Conservation (phyloP, 108 stramenopile genomes). For the Pseudonitzschia pungens region DNA sequence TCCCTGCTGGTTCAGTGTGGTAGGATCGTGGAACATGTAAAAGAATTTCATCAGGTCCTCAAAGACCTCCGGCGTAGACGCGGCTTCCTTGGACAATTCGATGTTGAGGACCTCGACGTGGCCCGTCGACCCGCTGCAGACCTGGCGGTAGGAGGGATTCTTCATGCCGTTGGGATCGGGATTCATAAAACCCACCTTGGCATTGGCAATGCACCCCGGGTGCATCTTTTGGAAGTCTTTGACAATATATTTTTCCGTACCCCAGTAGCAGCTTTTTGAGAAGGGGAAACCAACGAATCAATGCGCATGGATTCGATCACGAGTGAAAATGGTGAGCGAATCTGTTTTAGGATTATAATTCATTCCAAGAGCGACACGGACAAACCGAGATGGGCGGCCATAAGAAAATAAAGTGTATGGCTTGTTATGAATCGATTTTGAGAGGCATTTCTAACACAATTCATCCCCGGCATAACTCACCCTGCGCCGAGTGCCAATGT, state of each 20-base stretch:
- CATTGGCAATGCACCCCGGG: slow-evolving; percentile 42
- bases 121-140: slow-evolving; percentile 63
- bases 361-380: no score
- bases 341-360: no score
- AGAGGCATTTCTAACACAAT: no score
- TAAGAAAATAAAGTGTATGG: no score
- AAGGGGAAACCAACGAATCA: background rate
- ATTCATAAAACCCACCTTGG: slow-evolving; percentile 72
- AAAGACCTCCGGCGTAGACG: slow-evolving; percentile 30
- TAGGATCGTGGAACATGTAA: slow-evolving; percentile 87
- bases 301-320: background rate
- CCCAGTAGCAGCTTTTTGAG: slow-evolving; percentile 70
- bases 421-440: no score
- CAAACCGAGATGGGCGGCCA: no score
- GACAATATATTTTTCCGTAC: slow-evolving; percentile 73
- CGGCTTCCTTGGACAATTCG: slow-evolving; percentile 41
- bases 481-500: slow-evolving; percentile 64
- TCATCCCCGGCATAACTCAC: background rate
- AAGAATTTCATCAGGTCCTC: slow-evolving; percentile 82
- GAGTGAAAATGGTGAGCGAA: no score
- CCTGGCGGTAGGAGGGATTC: slow-evolving; percentile 68
- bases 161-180: slow-evolving; percentile 46
- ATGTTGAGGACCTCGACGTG: slow-evolving; percentile 75
- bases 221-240: slow-evolving; percentile 56
- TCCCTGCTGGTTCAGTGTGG: slow-evolving; percentile 86